Base-by-base conservation (phyloP, 2,329 filamentous ascomycete species). In the Xylaria sp. region DNA sequence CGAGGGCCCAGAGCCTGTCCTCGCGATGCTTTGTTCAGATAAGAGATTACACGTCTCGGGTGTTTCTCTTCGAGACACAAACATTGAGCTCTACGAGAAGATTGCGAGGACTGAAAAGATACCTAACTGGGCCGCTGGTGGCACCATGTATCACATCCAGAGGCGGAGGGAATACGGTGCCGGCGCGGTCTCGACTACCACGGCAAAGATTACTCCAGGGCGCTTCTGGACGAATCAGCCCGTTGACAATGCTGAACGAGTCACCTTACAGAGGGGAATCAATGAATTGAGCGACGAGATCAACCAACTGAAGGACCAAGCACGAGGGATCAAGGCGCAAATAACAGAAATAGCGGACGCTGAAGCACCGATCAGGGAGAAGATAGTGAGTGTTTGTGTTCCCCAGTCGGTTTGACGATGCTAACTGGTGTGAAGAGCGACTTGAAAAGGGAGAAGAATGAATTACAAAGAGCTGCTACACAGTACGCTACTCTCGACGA, bases 21-120 rank as follows among this genome's bases (percentile, higher is more conserved):
- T 97, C 29, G 88, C 91, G 6, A 94, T 96, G 89, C 82, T 99
- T 19, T 97, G 92, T 71, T 82, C 85, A 11, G 87, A 90, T 62
- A 84, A 81, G 53, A 81, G 76, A 48, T 72, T 97, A 6, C 85
- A 96, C 63, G 75, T 77, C 21, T 87, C 87, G 5, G 91, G 85
- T 0, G 81, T 93, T 41, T 78, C 83, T 16, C 74, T 86, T 13
- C 71, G 70, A 4, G 84, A 90, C 8, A 84, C 92, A 29, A 82
- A 72, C 2, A 82, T 90, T 26, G 77, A 82, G 38, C 86, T 91
- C 62, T 91, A 87, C 64, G 77, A 88, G n/a, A 74, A 71, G n/a
- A 76, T 96, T 29, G 74, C 83, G 39, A 73, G 75, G 13, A 81
- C 77, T 44, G 75, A 79, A 13, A 78, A 78, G 20, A 80, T 97